A percentile compares a stretch with the other conserved stretches of the same genome.
These are phyloP conservation scores for Cyathus striatus DNA, from an alignment of 768 basidiomycete genomes.

Conservation along the genomic window DNA sequence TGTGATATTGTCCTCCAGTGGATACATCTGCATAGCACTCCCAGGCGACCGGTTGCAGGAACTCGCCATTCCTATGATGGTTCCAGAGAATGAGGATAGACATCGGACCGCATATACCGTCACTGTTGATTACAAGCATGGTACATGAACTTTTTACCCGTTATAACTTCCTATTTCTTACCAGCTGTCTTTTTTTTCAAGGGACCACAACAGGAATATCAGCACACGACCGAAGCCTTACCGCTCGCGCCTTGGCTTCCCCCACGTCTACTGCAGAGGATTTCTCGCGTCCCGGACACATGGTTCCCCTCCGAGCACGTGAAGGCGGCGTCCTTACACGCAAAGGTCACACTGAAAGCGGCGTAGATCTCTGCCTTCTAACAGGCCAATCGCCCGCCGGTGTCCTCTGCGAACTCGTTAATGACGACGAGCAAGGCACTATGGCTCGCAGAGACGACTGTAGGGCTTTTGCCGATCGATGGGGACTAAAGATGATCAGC, in stretches of 20 bases:
- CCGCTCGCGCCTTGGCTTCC: conserved; percentile 77
- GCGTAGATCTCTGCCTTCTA: conserved; percentile 80
- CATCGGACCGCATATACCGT: conserved; percentile 94
- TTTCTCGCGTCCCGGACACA: conserved; percentile 90
- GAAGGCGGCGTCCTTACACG: conserved; percentile 83
- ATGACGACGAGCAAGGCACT: conserved; percentile 79
- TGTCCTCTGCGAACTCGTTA: conserved; percentile 91
- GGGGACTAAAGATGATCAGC: conserved; percentile 92
- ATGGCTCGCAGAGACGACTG: conserved; percentile 98
- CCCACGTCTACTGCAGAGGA: conserved; percentile 50
- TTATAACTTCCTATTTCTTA: conserved; percentile 1
- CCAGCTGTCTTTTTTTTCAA: conserved; percentile 17
- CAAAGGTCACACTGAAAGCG: conserved; percentile 91
- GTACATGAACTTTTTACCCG: conserved; percentile 35
- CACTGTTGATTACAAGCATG: conserved; percentile 90
- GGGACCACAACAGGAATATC: conserved; percentile 96
- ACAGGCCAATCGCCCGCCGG: conserved; percentile 70
- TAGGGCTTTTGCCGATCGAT: conserved; percentile 81
- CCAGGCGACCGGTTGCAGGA: conserved; percentile 70
- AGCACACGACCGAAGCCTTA: conserved; percentile 89
- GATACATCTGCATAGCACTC: conserved; percentile 89
- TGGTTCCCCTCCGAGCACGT: conserved; percentile 88
- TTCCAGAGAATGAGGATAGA: conserved; percentile 82
- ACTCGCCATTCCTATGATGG: conserved; percentile 91
- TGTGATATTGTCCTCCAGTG: conserved; percentile 47